Base-by-base conservation (phyloP, 192 early-diverging fungal species). In the Coemansia asiatica region DNA sequence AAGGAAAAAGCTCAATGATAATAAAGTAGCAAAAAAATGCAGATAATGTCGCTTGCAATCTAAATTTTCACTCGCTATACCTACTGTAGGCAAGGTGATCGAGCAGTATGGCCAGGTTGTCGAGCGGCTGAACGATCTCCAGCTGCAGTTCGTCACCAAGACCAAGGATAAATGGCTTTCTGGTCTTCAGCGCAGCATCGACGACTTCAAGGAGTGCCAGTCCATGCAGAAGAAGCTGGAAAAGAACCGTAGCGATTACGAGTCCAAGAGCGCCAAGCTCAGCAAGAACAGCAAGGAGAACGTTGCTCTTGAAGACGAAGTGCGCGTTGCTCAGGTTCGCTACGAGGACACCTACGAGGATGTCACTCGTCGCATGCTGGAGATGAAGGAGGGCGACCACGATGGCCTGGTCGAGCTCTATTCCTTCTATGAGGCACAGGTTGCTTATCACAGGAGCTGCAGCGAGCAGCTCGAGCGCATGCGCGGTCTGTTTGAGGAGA, bases 251-350 rank as follows among this genome's bases (percentile, higher is more conserved):
- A 78, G 91, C 50, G 95, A 98, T 59, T 96, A 94, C 79, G 97
- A 98, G 77, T 88, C 90, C 38, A 97, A 95, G 77, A 71, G 90
- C 25, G 86, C 86, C 78, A 92, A 91, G 73, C 86, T 91, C n/a
- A 90, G 94, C 66, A 95, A 92, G 66, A 84, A 86, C 51, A 94
- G 94, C 76, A 96, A 95, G 81, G 94, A 95, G 62, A 92, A 88
- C 40, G 87, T 91, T n/a, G 87, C 91, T 18, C 85, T 92, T 58
- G 95, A 95, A 64, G 92, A 98, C 56, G 95, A 98, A 56, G 85
- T 90, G 69, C 87, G 92, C 29, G 88, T 91, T 0, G 88, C 95
- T 10, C 94, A 95, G 74, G 77, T 87, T 21, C 96, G 95, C 72
- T 98, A 97, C 66, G 95, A 98, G 58, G 96, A 97, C 68, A 92